phyloP scores from a whole-genome alignment of 352 stramenopile genomes.

The Globisporangium orthogonon region DNA sequence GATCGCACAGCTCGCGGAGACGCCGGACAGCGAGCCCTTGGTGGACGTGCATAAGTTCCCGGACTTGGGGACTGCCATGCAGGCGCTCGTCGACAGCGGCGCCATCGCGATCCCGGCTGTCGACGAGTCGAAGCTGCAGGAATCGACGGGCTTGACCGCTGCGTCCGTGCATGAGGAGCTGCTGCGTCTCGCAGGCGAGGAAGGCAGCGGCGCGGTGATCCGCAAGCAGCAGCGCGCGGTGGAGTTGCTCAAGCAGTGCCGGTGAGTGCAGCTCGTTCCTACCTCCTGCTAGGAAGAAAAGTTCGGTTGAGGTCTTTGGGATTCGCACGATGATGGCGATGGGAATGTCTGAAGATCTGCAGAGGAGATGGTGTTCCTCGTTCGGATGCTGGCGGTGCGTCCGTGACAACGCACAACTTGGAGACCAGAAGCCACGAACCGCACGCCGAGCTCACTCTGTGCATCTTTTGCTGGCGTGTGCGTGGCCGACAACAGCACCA shows the following conservation, averaged over 20 bases:
- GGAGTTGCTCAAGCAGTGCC: constrained; percentile 44
- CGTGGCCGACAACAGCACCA: constrained; percentile 41
- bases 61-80: constrained; percentile 50
- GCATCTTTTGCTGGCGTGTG: background rate
- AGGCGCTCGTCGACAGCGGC: constrained; percentile 34
- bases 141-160: constrained; percentile 20
- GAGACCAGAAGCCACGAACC: background rate
- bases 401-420: background rate
- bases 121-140: background rate
- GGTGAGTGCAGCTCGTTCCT: constrained; percentile 12
- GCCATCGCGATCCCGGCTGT: constrained; percentile 15
- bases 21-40: constrained; percentile 15
- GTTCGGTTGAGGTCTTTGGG: background rate
- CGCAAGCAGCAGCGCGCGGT: constrained; percentile 63
- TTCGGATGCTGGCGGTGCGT: constrained; percentile 71
- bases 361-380: constrained; percentile 57
- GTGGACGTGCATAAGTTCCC: constrained; percentile 16
- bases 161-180: constrained; percentile 48
- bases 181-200: constrained; percentile 43
- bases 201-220: constrained; percentile 42
- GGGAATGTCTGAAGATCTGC: constrained; percentile 20
- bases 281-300: background rate
- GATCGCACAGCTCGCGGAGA: constrained; percentile 29
- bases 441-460: background rate
- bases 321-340: background rate